phyloP scores from a whole-genome alignment of 2,329 filamentous ascomycete genomes.

The Aspergillus sp. region DNA sequence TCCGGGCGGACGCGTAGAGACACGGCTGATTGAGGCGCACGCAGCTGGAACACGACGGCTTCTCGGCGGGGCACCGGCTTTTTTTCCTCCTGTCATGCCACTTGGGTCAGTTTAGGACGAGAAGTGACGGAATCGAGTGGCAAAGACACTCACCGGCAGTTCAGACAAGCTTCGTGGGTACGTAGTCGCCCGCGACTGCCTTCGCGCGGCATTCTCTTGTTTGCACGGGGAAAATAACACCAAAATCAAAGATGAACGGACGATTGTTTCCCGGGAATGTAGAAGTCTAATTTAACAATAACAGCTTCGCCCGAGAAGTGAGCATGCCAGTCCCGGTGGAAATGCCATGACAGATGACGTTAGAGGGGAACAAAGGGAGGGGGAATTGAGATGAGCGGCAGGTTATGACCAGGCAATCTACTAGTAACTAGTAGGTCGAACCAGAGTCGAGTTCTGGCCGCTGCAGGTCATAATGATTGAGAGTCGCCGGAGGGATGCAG shows the following conservation, averaged over 20 bases:
- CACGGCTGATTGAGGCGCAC: slow-evolving; percentile 50
- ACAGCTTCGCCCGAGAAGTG: not conserved
- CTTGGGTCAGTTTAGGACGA: not conserved
- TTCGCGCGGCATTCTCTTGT: slow-evolving; percentile 29
- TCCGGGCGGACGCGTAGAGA: slow-evolving; percentile 42
- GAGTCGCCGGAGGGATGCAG: too few relatives aligned
- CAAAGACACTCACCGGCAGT: slow-evolving; percentile 45
- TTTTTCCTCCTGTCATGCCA: slow-evolving; percentile 46
- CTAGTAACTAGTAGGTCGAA: not conserved
- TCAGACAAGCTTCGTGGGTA: slow-evolving; percentile 41
- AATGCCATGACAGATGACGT: not conserved
- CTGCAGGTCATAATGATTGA: not conserved
- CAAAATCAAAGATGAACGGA: not conserved
- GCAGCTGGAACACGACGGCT: slow-evolving; percentile 53
- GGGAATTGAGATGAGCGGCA: too few relatives aligned
- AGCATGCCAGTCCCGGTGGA: not conserved
- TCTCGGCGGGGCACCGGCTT: slow-evolving; percentile 54
- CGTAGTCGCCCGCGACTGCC: slow-evolving; percentile 31
- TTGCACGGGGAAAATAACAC: not conserved
- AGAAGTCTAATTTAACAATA: not conserved
- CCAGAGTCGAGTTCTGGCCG: not conserved
- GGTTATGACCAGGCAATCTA: too few relatives aligned
- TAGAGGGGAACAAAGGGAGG: not conserved
- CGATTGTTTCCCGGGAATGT: not conserved
- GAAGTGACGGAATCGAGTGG: too few relatives aligned